Conservation (phyloP, 2,329 filamentous ascomycete genomes). For the Calcarisporium arbuscula region DNA sequence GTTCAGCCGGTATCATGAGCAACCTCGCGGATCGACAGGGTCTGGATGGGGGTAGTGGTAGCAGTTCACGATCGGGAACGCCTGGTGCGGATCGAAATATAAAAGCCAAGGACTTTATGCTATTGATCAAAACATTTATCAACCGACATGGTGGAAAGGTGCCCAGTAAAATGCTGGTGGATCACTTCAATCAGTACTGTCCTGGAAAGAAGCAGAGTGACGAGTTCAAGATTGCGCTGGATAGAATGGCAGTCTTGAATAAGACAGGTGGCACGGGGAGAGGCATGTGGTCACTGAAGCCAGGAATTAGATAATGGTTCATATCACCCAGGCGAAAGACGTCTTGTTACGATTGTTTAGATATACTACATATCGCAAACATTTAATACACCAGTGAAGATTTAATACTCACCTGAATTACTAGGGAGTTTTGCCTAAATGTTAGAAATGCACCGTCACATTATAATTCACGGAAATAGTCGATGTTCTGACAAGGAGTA, state of each 20-base stretch:
- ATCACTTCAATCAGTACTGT: constrained; percentile 83
- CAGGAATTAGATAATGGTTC: constrained; percentile 17
- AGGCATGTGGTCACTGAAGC: constrained; percentile 47
- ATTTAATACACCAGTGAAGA: too few species aligned
- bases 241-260: constrained; percentile 67
- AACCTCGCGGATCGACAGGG: constrained; percentile 54
- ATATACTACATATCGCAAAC: not conserved
- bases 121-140: constrained; percentile 74
- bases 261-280: constrained; percentile 46
- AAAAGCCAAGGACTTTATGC: constrained; percentile 56
- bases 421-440: too few species aligned
- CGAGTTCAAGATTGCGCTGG: constrained; percentile 77
- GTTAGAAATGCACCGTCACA: too few species aligned
- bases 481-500: constrained; percentile 22
- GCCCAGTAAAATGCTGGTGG: constrained; percentile 77
- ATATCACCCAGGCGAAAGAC: not conserved
- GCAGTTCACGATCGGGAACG: constrained; percentile 41
- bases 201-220: constrained; percentile 56
- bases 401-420: too few species aligned
- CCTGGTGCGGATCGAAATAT: constrained; percentile 33
- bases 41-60: constrained; percentile 33
- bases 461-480: not conserved
- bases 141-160: constrained; percentile 69
- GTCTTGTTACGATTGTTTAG: not conserved
- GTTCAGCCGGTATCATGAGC: constrained; percentile 48